phyloP scores from a whole-genome alignment of 805 yeast genomes.

The Metschnikowia colocasiae region DNA sequence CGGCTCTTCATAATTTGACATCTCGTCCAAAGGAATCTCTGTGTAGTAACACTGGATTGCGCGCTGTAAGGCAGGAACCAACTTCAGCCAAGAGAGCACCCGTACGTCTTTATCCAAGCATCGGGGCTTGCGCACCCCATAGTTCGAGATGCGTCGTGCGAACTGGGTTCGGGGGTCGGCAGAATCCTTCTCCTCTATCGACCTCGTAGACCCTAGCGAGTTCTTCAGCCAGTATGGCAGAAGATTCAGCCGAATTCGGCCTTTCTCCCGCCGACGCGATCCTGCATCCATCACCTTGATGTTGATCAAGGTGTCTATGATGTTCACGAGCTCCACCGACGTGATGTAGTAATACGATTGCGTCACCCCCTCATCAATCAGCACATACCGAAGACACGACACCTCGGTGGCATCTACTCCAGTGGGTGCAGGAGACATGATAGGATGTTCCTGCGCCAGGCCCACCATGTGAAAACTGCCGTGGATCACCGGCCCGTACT shows the following conservation, averaged over 20 bases:
- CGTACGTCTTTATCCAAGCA: conserved; percentile 68
- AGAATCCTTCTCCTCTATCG: conserved; percentile 16
- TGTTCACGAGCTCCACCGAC: conserved; percentile 62
- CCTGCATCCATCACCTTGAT: conserved; percentile 42
- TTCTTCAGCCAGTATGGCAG: conserved; percentile 65
- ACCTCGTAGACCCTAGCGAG: conserved; percentile 48
- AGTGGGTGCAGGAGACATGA: conserved; percentile 32
- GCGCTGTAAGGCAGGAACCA: conserved; percentile 57
- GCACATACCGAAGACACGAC: conserved; percentile 50
- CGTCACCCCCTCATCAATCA: conserved; percentile 20
- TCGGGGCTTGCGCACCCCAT: conserved; percentile 59
- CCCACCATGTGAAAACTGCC: conserved; percentile 50
- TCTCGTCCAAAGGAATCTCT: conserved; percentile 41
- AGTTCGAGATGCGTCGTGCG: conserved; percentile 63
- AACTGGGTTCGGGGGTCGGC: conserved; percentile 34
- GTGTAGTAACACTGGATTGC: conserved; percentile 65
- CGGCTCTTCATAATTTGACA: neutral
- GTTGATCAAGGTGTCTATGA: conserved; percentile 60
- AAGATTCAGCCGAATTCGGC: conserved; percentile 62
- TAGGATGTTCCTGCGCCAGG: conserved; percentile 46
- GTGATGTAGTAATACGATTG: conserved; percentile 49
- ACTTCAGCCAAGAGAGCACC: conserved; percentile 56
- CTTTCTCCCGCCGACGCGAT: conserved; percentile 58
- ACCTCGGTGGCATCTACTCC: conserved; percentile 55
- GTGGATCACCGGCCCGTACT: conserved; percentile 43